phyloP scores from a whole-genome alignment of 1,284 basidiomycete genomes.

The Ustilago xerochloae region DNA sequence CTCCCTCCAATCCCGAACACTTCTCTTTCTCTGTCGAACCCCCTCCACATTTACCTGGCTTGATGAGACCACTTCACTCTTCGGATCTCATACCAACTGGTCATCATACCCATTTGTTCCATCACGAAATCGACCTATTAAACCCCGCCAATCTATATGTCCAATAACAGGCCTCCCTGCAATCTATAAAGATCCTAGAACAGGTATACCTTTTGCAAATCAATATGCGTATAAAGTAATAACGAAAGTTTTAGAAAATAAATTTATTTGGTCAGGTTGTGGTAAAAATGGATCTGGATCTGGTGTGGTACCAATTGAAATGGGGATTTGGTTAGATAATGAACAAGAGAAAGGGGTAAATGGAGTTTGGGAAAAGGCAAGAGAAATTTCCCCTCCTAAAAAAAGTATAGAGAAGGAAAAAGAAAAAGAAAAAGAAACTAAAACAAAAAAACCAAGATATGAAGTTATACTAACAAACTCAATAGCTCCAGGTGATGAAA shows the following conservation, averaged over 20 bases:
- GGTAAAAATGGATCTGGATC: not conserved
- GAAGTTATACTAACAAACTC: conserved; percentile 39
- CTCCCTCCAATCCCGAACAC: conserved; percentile 44
- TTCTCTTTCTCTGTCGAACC: conserved; percentile 53
- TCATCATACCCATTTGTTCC: conserved; percentile 68
- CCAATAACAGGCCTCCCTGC: conserved; percentile 71
- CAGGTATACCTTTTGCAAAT: conserved; percentile 80
- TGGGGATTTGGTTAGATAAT: conserved; percentile 47
- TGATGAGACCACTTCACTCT: conserved; percentile 79
- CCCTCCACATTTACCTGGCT: conserved; percentile 71
- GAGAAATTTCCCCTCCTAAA: not conserved
- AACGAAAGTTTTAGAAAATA: conserved; percentile 74
- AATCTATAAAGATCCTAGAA: conserved; percentile 79
- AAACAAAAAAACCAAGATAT: conserved; percentile 29
- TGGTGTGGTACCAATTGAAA: conserved; percentile 29
- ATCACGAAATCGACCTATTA: conserved; percentile 69
- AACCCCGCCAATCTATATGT: conserved; percentile 68
- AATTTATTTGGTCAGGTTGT: conserved; percentile 51
- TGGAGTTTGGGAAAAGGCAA: conserved; percentile 17
- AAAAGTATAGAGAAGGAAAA: not conserved
- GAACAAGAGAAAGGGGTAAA: conserved; percentile 36
- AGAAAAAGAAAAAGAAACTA: not conserved
- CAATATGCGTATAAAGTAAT: conserved; percentile 76
- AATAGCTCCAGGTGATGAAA: conserved; percentile 54
- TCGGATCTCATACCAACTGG: conserved; percentile 74